Percentiles rank a stretch among this genome's conserved stretches.
Conservation (phyloP, 2,329 filamentous ascomycete species). For the Aspergillus sp. region DNA sequence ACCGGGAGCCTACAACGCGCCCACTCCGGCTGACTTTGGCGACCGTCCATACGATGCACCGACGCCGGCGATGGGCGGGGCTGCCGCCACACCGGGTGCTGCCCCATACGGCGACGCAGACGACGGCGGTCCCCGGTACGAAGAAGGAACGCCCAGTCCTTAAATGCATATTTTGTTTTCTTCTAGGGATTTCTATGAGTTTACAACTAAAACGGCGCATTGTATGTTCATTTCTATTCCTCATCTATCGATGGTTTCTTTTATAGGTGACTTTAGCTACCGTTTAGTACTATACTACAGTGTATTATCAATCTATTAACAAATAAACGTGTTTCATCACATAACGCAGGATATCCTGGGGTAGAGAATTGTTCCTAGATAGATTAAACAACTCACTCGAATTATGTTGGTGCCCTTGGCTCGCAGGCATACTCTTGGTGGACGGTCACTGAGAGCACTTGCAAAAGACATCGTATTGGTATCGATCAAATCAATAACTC, state of each 20-base stretch:
- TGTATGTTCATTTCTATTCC: neutral
- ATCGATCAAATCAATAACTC: neutral
- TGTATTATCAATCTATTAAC: conserved; percentile 1
- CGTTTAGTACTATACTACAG: neutral
- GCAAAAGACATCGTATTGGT: neutral
- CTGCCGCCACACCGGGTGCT: conserved; percentile 40
- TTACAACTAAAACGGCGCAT: conserved; percentile 5
- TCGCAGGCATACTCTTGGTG: neutral
- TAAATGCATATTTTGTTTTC: conserved; percentile 1
- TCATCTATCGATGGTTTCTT: neutral
- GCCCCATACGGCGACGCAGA: conserved; percentile 34
- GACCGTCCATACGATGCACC: conserved; percentile 48
- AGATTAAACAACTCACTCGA: neutral
- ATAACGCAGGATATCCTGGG: neutral
- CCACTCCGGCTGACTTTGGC: conserved; percentile 39
- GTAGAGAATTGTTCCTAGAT: neutral
- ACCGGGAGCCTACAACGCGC: conserved; percentile 47
- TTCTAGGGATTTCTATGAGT: neutral
- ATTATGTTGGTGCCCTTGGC: neutral
- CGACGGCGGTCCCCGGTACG: conserved; percentile 45
- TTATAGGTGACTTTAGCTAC: neutral
- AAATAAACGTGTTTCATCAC: neutral
- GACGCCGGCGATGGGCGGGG: conserved; percentile 46
- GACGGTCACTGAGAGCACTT: neutral
- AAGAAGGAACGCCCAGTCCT: conserved; percentile 45